These are phyloP conservation scores for Metarhizium rileyi DNA, from an alignment of 2,329 filamentous ascomycete genomes.

Conservation along the genomic window DNA sequence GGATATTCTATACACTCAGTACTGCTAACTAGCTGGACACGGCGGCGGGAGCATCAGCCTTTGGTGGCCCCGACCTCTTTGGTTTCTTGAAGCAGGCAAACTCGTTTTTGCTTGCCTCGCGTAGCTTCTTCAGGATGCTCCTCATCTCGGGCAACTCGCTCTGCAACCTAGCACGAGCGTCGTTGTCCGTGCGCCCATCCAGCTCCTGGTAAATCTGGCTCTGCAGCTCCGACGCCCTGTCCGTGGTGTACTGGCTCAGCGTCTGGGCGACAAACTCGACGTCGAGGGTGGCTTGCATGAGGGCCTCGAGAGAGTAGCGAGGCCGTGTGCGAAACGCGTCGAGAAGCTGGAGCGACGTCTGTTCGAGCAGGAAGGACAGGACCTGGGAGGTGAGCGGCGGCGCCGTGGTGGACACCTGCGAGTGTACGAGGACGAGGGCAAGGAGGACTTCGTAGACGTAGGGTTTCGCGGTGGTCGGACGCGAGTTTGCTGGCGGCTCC, in stretches of 20 bases:
- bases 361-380: constrained; percentile 77
- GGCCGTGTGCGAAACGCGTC: constrained; percentile 61
- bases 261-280: constrained; percentile 97
- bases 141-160: constrained; percentile 85
- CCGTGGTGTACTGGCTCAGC: constrained; percentile 78
- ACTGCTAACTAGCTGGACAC: background rate
- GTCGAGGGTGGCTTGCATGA: constrained; percentile 96
- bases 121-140: constrained; percentile 70
- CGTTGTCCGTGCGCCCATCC: constrained; percentile 80
- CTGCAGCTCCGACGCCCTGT: constrained; percentile 71
- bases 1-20: background rate
- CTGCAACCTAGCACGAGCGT: constrained; percentile 70
- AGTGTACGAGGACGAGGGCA: constrained; percentile 80
- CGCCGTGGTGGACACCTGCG: constrained; percentile 74
- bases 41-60: constrained; percentile 20
- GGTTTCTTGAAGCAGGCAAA: constrained; percentile 76
- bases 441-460: constrained; percentile 88
- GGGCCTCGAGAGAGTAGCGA: constrained; percentile 64
- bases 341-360: constrained; percentile 70
- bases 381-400: constrained; percentile 69
- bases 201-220: constrained; percentile 87
- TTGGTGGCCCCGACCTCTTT: constrained; percentile 32
- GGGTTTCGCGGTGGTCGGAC: constrained; percentile 67
- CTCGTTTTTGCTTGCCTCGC: constrained; percentile 73
- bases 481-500: constrained; percentile 47